These are phyloP conservation scores for Strobilomyces confusus DNA, from an alignment of 768 basidiomycete species.

Conservation along the genomic window DNA sequence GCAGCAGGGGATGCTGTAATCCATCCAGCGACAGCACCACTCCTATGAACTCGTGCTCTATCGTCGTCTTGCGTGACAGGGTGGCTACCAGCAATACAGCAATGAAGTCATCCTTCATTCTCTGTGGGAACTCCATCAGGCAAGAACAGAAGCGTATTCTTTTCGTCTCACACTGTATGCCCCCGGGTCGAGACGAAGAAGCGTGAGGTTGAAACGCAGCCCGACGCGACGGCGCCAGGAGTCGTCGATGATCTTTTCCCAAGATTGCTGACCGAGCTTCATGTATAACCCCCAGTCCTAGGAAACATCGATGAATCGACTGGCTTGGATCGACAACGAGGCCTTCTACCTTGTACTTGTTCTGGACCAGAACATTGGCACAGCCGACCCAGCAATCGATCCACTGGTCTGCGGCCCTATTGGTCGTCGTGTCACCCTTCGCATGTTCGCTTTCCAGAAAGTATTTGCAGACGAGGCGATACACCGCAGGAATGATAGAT, in stretches of 20 bases:
- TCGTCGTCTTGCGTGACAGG: slow-evolving; percentile 42
- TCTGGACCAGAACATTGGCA: slow-evolving; percentile 55
- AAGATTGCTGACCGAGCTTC: slow-evolving; percentile 47
- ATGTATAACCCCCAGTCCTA: slow-evolving; percentile 65
- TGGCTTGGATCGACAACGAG: not conserved
- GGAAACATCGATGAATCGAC: not conserved
- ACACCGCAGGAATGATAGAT: slow-evolving; percentile 50
- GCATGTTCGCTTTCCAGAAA: slow-evolving; percentile 33
- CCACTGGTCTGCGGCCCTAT: slow-evolving; percentile 48
- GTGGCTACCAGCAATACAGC: slow-evolving; percentile 51
- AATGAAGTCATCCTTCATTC: slow-evolving; percentile 46
- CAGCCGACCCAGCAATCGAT: slow-evolving; percentile 75
- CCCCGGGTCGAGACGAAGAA: slow-evolving; percentile 56
- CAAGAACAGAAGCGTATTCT: not conserved
- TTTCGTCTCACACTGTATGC: slow-evolving; percentile 50
- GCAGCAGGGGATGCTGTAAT: slow-evolving; percentile 49
- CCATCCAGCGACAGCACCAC: slow-evolving; percentile 57
- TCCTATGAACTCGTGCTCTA: slow-evolving; percentile 58
- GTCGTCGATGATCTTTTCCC: slow-evolving; percentile 50
- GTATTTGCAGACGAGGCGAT: slow-evolving; percentile 49
- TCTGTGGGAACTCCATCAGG: slow-evolving; percentile 30
- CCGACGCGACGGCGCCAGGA: slow-evolving; percentile 55
- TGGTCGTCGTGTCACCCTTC: slow-evolving; percentile 18
- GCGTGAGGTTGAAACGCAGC: slow-evolving; percentile 54
- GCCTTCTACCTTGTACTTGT: slow-evolving; percentile 38